These are phyloP conservation scores for Rhodotorula sphaerocarpa DNA, from an alignment of 768 basidiomycete species.

Conservation along the genomic window DNA sequence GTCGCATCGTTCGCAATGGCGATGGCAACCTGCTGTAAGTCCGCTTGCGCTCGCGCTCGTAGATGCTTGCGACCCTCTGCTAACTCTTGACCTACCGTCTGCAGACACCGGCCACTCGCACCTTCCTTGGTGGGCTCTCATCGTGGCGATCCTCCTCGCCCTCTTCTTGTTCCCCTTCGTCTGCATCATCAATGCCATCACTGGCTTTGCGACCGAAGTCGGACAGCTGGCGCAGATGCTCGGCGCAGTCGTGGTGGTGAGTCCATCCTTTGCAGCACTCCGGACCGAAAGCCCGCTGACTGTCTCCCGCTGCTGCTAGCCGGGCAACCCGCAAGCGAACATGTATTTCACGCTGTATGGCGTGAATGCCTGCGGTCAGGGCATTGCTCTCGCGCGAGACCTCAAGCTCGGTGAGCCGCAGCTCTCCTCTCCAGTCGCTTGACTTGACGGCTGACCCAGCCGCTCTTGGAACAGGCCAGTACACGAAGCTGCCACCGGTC, in stretches of 20 bases:
- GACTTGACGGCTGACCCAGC: too few species aligned
- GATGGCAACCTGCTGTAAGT: constrained; percentile 31
- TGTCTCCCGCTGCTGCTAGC: too few species aligned
- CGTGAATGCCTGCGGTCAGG: constrained; percentile 49
- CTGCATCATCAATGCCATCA: constrained; percentile 45
- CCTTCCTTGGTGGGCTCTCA: constrained; percentile 43
- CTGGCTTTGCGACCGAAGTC: constrained; percentile 47
- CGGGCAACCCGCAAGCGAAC: constrained; percentile 60
- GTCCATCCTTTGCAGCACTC: too few species aligned
- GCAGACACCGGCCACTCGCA: constrained; percentile 21
- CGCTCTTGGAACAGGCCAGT: too few species aligned
- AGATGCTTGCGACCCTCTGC: constrained; percentile 19
- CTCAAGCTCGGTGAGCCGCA: constrained; percentile 47
- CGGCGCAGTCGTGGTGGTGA: constrained; percentile 47
- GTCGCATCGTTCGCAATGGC: constrained; percentile 32
- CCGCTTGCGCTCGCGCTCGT: not conserved
- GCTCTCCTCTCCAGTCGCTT: not conserved
- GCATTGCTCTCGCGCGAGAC: constrained; percentile 52
- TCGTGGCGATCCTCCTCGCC: constrained; percentile 51
- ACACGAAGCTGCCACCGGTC: constrained; percentile 57
- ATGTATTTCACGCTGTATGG: constrained; percentile 50
- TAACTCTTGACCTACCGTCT: constrained; percentile 10
- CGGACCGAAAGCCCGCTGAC: too few species aligned
- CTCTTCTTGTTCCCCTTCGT: constrained; percentile 49
- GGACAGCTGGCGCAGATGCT: constrained; percentile 51